These are phyloP conservation scores for Paracamarosporium sp. DNA, from an alignment of 2,329 filamentous ascomycete genomes.

Conservation along the genomic window DNA sequence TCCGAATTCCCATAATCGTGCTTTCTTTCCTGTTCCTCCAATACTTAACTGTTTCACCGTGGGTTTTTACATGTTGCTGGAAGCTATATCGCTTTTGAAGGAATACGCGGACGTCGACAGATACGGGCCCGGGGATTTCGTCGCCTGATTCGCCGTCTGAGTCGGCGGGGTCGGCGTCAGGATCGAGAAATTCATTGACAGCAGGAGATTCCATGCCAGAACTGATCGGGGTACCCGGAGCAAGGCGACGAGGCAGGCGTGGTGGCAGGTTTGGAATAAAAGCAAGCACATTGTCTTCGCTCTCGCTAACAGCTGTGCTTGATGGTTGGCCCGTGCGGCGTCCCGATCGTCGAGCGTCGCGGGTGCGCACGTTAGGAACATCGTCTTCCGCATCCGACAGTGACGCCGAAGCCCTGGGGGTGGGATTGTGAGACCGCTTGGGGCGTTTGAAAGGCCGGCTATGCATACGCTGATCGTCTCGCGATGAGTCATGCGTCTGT, in stretches of 20 bases:
- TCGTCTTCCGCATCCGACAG: slow-evolving; percentile 2
- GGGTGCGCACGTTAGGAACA: background rate
- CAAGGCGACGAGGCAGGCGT: background rate
- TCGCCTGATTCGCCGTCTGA: slow-evolving; percentile 14
- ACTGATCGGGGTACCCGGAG: background rate
- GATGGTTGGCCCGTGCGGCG: slow-evolving; percentile 2
- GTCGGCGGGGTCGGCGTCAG: background rate
- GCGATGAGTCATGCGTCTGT: background rate
- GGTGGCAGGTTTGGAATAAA: background rate
- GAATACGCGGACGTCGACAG: background rate
- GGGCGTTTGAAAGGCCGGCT: background rate
- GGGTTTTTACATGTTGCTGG: background rate
- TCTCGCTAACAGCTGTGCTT: slow-evolving; percentile 5
- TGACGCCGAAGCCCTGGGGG: background rate
- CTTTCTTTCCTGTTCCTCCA: background rate
- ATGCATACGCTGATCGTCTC: background rate
- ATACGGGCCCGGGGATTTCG: slow-evolving; percentile 9
- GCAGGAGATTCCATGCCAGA: background rate
- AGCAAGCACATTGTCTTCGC: background rate
- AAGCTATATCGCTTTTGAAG: background rate
- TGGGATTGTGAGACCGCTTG: background rate
- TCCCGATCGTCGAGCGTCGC: slow-evolving; percentile 3
- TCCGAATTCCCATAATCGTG: slow-evolving; percentile 1
- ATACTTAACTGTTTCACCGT: background rate
- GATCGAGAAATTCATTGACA: slow-evolving; percentile 7